A percentile compares a stretch with the other conserved stretches of the same genome.
phyloP scores from a whole-genome alignment of 306 rosid genomes.

The Lathyrus tuberosus region DNA sequence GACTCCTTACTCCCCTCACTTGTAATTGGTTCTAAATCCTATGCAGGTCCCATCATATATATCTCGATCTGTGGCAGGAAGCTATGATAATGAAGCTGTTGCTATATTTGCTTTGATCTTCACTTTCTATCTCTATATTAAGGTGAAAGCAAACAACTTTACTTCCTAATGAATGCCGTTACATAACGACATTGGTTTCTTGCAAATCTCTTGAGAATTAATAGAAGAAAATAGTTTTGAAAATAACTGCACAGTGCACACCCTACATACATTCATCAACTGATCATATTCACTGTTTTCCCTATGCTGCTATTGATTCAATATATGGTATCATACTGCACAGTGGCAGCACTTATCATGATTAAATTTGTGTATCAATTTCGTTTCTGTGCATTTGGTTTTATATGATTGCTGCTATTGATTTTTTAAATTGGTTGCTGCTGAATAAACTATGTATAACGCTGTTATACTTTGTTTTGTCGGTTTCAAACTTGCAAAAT shows the following conservation, averaged over 20 bases:
- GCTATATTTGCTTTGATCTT: constrained; percentile 97
- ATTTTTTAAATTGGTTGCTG: too few species aligned
- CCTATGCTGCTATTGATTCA: too few species aligned
- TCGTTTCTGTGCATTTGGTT: too few species aligned
- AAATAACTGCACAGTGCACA: constrained; percentile 21
- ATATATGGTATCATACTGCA: too few species aligned
- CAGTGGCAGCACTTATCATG: too few species aligned
- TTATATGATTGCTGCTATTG: too few species aligned
- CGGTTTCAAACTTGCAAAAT: too few species aligned
- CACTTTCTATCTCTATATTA: constrained; percentile 96
- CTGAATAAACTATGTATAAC: too few species aligned
- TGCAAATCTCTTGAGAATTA: constrained; percentile 14
- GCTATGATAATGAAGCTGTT: constrained; percentile 99
- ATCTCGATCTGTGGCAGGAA: constrained; percentile 99
- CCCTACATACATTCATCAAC: background rate
- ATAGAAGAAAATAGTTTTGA: background rate
- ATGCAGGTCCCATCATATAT: constrained; percentile 96
- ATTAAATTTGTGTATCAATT: too few species aligned
- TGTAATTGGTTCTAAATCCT: constrained; percentile 26
- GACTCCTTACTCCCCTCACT: constrained; percentile 13
- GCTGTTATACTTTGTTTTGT: too few species aligned
- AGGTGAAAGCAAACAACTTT: constrained; percentile 53
- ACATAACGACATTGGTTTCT: constrained; percentile 4
- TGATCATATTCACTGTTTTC: background rate
- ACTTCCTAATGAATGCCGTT: constrained; percentile 18